phyloP scores from a whole-genome alignment of 352 stramenopile species.

The Pythium apleroticum region DNA sequence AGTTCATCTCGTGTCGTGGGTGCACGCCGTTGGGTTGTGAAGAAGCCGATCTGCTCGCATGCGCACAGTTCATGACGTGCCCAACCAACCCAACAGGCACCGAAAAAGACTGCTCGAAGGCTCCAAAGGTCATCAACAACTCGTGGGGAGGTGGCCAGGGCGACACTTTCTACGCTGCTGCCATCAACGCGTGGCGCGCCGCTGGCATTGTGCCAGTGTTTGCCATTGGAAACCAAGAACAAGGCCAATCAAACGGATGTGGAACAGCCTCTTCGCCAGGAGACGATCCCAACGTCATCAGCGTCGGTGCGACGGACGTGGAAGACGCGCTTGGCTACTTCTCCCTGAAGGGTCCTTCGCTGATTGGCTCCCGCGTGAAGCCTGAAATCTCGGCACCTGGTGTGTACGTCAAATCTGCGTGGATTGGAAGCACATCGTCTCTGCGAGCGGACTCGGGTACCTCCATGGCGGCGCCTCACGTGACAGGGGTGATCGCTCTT shows the following conservation, averaged over 20 bases:
- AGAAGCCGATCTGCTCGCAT: background rate
- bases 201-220: slow-evolving; percentile 1
- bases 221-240: background rate
- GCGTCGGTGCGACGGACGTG: too few species aligned
- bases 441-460: too few species aligned
- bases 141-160: background rate
- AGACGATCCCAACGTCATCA: too few species aligned
- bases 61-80: slow-evolving; percentile 3
- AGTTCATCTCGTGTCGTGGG: background rate
- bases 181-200: background rate
- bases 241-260: background rate
- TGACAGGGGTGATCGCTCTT: too few species aligned
- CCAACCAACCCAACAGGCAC: background rate
- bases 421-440: too few species aligned
- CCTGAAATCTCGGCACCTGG: too few species aligned
- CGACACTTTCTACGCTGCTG: background rate
- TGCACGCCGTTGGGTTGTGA: background rate
- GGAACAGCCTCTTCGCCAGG: too few species aligned
- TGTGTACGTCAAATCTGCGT: too few species aligned
- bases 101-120: slow-evolving; percentile 1
- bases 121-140: slow-evolving; percentile 5
- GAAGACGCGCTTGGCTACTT: too few species aligned
- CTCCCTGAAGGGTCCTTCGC: too few species aligned
- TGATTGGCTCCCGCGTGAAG: too few species aligned
- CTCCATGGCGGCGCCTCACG: too few species aligned